Percentiles rank a stretch among this genome's conserved stretches.
phyloP scores from a whole-genome alignment of 805 yeast genomes.

The Zygosaccharomyces pseudorouxii region DNA sequence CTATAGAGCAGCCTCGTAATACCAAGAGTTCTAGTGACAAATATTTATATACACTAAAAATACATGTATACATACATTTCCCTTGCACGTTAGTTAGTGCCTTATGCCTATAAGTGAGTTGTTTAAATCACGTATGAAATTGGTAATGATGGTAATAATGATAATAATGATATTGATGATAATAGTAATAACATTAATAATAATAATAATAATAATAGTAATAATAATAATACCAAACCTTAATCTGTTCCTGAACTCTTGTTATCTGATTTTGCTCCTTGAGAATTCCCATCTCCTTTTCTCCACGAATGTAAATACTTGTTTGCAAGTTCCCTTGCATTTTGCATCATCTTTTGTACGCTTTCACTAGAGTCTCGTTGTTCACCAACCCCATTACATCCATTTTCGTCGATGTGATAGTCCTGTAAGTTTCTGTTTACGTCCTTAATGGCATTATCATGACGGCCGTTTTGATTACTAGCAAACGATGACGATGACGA shows the following conservation, averaged over 20 bases:
- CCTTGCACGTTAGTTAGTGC: neutral
- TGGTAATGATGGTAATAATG: neutral
- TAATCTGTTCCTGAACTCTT: conserved; percentile 4
- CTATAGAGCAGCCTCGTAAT: neutral
- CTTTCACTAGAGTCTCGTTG: conserved; percentile 16
- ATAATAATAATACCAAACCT: neutral
- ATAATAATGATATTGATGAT: neutral
- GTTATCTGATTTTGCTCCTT: conserved; percentile 1
- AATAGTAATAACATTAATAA: neutral
- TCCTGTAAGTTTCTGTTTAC: conserved; percentile 13
- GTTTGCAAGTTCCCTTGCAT: conserved; percentile 24
- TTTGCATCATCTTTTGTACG: conserved; percentile 23
- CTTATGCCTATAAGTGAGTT: neutral
- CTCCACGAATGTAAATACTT: conserved; percentile 27
- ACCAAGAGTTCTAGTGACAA: neutral
- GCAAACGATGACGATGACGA: neutral
- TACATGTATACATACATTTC: neutral
- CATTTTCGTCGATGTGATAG: conserved; percentile 12
- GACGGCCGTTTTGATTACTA: neutral
- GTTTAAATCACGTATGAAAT: neutral
- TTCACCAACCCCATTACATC: conserved; percentile 2
- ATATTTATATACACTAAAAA: neutral
- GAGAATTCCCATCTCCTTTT: conserved; percentile 14
- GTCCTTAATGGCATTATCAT: conserved; percentile 9
- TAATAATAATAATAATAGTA: neutral